Percentiles rank a stretch among this genome's conserved stretches.
Evolutionary conservation across 805 yeast species (phyloP).

Genomic region (Jamesozyma jinghongensis): DNA sequence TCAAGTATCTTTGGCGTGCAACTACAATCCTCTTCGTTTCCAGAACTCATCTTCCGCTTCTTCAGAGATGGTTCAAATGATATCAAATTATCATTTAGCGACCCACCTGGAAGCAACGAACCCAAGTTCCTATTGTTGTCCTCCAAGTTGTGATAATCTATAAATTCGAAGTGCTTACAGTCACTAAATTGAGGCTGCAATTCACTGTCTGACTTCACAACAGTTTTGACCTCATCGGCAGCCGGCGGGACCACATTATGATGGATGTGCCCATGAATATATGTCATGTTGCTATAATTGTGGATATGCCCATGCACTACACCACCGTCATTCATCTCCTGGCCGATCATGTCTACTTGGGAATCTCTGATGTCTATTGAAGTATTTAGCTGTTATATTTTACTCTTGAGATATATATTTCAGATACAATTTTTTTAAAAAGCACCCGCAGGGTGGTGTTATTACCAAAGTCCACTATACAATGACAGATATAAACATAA

Average conservation of each 20-base stretch:
- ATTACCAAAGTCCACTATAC: not conserved
- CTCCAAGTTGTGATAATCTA: conserved; percentile 27
- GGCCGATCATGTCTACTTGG: no score
- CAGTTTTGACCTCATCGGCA: not conserved
- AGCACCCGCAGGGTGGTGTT: not conserved
- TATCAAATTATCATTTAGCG: conserved; percentile 12
- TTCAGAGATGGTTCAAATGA: conserved; percentile 9
- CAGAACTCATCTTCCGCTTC: not conserved
- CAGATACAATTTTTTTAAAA: no score
- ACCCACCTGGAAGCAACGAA: not conserved
- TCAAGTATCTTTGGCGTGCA: conserved; percentile 35
- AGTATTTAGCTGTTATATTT: no score
- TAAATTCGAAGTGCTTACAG: conserved; percentile 36
- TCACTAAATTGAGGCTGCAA: conserved; percentile 11
- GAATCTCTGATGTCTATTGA: no score
- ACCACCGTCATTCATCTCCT: conserved; percentile 32
- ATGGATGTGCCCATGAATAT: conserved; percentile 63
- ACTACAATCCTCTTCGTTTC: conserved; percentile 12
- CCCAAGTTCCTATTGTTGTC: no score
- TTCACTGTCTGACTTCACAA: not conserved
- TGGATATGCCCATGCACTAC: conserved; percentile 63
- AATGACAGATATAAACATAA: not conserved
- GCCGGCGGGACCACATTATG: conserved; percentile 12
- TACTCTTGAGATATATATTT: no score
- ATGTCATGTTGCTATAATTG: conserved; percentile 50